A percentile compares a stretch with the other conserved stretches of the same genome.
These are phyloP conservation scores for Mucor racemosus DNA, from an alignment of 371 early-diverging fungal species.

Conservation along the genomic window DNA sequence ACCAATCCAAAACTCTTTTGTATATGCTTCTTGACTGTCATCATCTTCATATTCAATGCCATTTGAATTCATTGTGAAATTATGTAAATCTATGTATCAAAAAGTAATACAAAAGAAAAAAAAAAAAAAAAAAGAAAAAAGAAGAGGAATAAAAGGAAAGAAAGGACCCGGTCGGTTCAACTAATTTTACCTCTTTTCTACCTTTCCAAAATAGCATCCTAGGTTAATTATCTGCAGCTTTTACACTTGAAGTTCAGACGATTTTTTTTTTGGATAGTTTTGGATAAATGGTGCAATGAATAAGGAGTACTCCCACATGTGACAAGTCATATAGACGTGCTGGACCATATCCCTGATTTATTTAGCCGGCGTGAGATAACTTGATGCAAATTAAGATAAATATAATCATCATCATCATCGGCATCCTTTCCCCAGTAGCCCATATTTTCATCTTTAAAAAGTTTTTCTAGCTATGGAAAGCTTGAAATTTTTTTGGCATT, in stretches of 20 bases:
- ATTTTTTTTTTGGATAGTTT: neutral
- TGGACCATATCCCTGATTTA: neutral
- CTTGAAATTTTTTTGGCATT: too few species aligned
- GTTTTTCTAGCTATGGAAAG: too few species aligned
- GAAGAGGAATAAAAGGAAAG: conserved; percentile 4
- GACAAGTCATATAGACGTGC: conserved; percentile 2
- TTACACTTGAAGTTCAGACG: conserved; percentile 7
- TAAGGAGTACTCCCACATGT: conserved; percentile 8
- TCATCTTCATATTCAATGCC: conserved; percentile 15
- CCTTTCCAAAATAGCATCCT: conserved; percentile 3
- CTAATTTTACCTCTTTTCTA: conserved; percentile 11
- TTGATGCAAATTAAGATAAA: too few species aligned
- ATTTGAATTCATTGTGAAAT: neutral
- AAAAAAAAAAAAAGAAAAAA: conserved; percentile 10
- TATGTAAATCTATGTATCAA: neutral
- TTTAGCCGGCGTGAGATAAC: conserved; percentile 1
- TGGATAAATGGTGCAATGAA: neutral
- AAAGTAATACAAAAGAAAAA: neutral
- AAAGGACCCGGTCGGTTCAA: conserved; percentile 7
- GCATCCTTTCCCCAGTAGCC: too few species aligned
- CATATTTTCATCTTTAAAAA: too few species aligned
- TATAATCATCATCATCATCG: too few species aligned
- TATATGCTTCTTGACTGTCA: conserved; percentile 12
- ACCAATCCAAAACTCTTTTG: conserved; percentile 47
- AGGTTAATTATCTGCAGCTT: neutral